Conservation (phyloP, 2,329 filamentous ascomycete genomes). For the Aureobasidium subglaciale region DNA sequence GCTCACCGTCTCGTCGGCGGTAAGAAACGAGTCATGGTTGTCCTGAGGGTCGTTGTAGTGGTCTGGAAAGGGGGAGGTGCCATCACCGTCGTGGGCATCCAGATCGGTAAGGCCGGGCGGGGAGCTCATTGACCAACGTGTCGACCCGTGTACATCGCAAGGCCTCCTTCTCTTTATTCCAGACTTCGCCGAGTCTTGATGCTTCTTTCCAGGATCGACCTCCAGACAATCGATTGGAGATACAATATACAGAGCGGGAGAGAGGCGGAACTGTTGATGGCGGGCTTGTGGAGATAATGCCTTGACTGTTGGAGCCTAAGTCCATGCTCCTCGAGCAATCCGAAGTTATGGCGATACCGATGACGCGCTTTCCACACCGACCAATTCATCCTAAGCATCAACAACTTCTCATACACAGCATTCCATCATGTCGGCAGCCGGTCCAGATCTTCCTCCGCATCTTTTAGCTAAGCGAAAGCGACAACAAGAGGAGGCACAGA, state of each 20-base stretch:
- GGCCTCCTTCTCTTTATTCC: neutral
- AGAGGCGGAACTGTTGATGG: neutral
- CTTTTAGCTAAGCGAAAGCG: conserved; percentile 48
- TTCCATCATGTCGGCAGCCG: conserved; percentile 57
- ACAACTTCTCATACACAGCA: conserved; percentile 6
- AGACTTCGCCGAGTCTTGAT: neutral
- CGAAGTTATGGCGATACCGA: neutral
- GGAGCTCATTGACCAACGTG: conserved; percentile 17
- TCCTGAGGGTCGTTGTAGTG: neutral
- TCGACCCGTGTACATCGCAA: conserved; percentile 1
- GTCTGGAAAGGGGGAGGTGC: neutral
- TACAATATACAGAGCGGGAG: neutral
- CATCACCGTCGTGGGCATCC: conserved; percentile 8
- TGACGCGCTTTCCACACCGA: neutral
- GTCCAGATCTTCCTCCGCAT: conserved; percentile 63
- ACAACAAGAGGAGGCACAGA: conserved; percentile 36
- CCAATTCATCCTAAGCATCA: neutral
- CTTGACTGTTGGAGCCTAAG: neutral
- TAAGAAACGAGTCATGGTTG: neutral
- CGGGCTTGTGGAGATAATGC: conserved; percentile 5
- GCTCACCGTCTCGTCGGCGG: neutral
- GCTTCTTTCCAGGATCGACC: neutral
- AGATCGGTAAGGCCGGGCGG: conserved; percentile 10
- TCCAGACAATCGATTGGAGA: neutral
- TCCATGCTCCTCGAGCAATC: neutral